These are phyloP conservation scores for Venturia pyrina DNA, from an alignment of 2,329 filamentous ascomycete genomes.

Conservation along the genomic window DNA sequence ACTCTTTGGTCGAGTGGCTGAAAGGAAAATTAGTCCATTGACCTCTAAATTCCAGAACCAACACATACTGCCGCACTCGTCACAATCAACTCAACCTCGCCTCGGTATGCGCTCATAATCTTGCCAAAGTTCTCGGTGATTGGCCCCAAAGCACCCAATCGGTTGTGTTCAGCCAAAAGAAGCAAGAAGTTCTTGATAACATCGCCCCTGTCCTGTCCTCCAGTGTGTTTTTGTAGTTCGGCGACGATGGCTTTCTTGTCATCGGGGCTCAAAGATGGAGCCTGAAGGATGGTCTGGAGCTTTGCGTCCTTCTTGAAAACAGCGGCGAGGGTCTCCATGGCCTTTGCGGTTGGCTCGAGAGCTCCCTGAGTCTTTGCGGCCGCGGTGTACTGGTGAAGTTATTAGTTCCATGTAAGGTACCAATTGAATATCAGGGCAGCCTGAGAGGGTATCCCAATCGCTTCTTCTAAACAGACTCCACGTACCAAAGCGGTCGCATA, in stretches of 20 bases:
- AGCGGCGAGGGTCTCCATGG: constrained; percentile 59
- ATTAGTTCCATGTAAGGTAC: not conserved
- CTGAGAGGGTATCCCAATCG: not conserved
- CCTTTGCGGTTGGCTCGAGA: constrained; percentile 77
- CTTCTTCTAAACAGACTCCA: constrained; percentile 13
- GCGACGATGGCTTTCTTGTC: constrained; percentile 82
- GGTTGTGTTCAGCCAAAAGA: constrained; percentile 93
- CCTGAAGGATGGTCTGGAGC: constrained; percentile 62
- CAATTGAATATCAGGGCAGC: not conserved
- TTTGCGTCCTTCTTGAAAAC: constrained; percentile 76
- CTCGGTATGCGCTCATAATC: constrained; percentile 79
- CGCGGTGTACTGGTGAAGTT: constrained; percentile 61
- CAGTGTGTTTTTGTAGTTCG: constrained; percentile 79
- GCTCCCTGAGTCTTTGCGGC: constrained; percentile 79
- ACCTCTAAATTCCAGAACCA: not conserved
- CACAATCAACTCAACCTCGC: constrained; percentile 88
- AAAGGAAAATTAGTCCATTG: constrained; percentile 10
- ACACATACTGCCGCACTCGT: constrained; percentile 74
- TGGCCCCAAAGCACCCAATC: constrained; percentile 69
- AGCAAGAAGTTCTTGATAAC: constrained; percentile 90
- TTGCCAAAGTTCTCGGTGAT: constrained; percentile 79
- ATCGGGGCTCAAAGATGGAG: constrained; percentile 64
- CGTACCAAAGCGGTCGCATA: constrained; percentile 98
- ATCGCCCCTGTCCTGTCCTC: constrained; percentile 57
- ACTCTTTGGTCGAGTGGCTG: constrained; percentile 81